A percentile compares a stretch with the other conserved stretches of the same genome.
Conservation (phyloP, 768 basidiomycete genomes). For the Boletales sp. region DNA sequence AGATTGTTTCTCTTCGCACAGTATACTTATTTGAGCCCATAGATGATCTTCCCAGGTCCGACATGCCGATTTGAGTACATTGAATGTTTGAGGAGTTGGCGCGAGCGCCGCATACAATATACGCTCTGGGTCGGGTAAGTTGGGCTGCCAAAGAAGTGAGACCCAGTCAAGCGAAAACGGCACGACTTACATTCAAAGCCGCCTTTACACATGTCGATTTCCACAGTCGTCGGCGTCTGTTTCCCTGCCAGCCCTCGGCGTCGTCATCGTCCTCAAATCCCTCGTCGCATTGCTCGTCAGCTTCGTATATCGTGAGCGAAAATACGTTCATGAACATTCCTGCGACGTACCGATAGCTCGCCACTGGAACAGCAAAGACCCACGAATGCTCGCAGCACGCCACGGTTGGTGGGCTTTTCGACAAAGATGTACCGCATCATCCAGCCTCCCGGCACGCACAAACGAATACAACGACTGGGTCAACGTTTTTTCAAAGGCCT, state of each 20-base stretch:
- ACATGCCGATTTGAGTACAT: constrained; percentile 68
- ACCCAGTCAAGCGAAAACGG: neutral
- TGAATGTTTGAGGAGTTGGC: constrained; percentile 64
- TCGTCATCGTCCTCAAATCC: constrained; percentile 42
- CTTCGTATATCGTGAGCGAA: constrained; percentile 37
- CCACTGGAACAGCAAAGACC: constrained; percentile 78
- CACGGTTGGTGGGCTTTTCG: constrained; percentile 83
- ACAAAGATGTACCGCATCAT: constrained; percentile 81
- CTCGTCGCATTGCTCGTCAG: constrained; percentile 48
- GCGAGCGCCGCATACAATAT: constrained; percentile 82
- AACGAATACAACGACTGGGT: constrained; percentile 76
- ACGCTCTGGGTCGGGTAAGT: constrained; percentile 71
- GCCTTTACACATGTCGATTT: constrained; percentile 79
- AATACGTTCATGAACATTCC: neutral
- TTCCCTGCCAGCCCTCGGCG: constrained; percentile 64
- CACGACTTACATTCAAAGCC: constrained; percentile 60
- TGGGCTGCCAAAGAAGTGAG: constrained; percentile 36
- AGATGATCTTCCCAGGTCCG: constrained; percentile 93
- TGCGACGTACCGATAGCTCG: constrained; percentile 56
- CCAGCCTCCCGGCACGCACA: constrained; percentile 80
- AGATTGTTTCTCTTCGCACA: constrained; percentile 79
- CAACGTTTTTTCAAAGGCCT: constrained; percentile 81
- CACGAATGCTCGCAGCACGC: constrained; percentile 87
- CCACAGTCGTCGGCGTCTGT: constrained; percentile 77
- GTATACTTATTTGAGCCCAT: constrained; percentile 83